Conservation (phyloP, 805 yeast genomes). For the Yarrowia sp. region DNA sequence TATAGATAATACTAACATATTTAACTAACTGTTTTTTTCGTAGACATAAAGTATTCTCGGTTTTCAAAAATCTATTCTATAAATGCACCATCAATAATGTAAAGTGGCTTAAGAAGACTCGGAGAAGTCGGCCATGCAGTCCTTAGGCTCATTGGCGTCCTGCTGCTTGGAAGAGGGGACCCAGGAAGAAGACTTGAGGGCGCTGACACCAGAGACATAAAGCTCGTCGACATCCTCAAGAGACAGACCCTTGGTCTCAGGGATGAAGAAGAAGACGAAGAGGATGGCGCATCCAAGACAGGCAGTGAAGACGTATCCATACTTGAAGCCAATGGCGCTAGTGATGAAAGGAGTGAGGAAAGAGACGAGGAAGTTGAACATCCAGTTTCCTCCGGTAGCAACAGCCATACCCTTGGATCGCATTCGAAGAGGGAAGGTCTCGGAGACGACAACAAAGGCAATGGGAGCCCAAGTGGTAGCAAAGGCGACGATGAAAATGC, state of each 20-base stretch:
- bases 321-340: conserved; percentile 56
- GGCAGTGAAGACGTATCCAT: conserved; percentile 64
- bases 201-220: conserved; percentile 35
- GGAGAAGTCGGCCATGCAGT: neutral
- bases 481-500: conserved; percentile 50
- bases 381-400: conserved; percentile 46
- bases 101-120: conserved; percentile 14
- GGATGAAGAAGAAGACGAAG: conserved; percentile 70
- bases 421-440: conserved; percentile 56
- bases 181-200: conserved; percentile 46
- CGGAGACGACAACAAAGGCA: conserved; percentile 70
- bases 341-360: conserved; percentile 70
- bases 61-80: neutral
- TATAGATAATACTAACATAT: neutral
- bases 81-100: too few relatives aligned
- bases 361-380: conserved; percentile 55
- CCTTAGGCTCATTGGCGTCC: neutral
- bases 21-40: too few relatives aligned
- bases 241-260: conserved; percentile 77
- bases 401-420: conserved; percentile 67
- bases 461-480: conserved; percentile 63
- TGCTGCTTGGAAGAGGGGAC: conserved; percentile 41
- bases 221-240: conserved; percentile 79
- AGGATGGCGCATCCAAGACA: conserved; percentile 57
- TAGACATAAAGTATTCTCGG: too few relatives aligned